Conservation (phyloP, 371 early-diverging fungal species). For the Rhizopus delemar region DNA sequence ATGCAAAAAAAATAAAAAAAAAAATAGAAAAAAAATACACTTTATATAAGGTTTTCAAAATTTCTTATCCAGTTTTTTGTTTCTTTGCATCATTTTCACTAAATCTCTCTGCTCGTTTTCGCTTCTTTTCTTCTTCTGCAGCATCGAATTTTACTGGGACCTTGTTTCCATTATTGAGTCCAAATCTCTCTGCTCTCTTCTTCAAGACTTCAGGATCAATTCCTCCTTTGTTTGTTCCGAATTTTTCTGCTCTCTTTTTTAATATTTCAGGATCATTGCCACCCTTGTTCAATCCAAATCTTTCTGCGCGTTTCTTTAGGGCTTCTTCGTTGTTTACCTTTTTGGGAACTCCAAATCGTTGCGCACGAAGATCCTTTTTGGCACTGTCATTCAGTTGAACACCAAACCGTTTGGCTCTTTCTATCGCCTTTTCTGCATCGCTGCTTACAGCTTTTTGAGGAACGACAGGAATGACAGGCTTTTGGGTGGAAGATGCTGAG, state of each 20-base stretch:
- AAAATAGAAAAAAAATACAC: conserved; percentile 2
- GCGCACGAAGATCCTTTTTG: conserved; percentile 47
- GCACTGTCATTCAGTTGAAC: conserved; percentile 43
- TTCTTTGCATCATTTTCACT: conserved; percentile 36
- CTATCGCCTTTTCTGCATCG: conserved; percentile 45
- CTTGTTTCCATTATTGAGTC: conserved; percentile 25
- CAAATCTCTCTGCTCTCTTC: conserved; percentile 64
- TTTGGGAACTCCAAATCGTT: conserved; percentile 36
- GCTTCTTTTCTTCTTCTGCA: conserved; percentile 66
- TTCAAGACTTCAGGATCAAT: conserved; percentile 24
- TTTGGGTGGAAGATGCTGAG: not conserved
- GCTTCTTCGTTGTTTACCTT: conserved; percentile 47
- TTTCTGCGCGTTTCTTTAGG: conserved; percentile 54
- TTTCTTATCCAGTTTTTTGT: conserved; percentile 18
- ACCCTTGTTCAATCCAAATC: conserved; percentile 44
- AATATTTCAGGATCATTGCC: conserved; percentile 32
- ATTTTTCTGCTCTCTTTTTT: conserved; percentile 56
- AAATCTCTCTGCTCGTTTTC: conserved; percentile 66
- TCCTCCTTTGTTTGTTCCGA: conserved; percentile 36
- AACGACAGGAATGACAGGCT: not conserved
- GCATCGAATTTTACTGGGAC: conserved; percentile 27
- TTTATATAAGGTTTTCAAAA: not conserved
- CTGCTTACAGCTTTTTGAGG: not conserved
- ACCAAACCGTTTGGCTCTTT: conserved; percentile 63
- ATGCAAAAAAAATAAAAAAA: not conserved